phyloP scores from a whole-genome alignment of 2,329 filamentous ascomycete genomes.

The Calonectria pseudoturangicola region DNA sequence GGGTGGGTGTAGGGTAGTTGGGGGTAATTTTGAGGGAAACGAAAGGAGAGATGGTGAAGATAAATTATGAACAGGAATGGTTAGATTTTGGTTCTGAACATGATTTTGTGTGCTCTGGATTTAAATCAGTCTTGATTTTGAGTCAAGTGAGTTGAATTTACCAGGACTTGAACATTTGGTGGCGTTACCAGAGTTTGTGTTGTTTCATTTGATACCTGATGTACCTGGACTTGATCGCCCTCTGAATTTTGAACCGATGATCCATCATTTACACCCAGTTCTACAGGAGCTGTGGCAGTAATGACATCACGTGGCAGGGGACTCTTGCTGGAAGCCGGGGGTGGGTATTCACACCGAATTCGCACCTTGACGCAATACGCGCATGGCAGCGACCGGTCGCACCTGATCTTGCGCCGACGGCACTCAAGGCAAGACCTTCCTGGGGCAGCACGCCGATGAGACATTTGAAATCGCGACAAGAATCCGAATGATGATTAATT shows the following conservation, averaged over 20 bases:
- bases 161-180: not conserved
- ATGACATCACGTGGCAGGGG: not conserved
- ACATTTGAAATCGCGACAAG: conserved; percentile 17
- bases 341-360: conserved; percentile 40
- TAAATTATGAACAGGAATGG: not conserved
- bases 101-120: conserved; percentile 3
- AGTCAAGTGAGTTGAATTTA: not conserved
- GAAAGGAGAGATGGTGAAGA: not conserved
- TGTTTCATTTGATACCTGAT: rapidly evolving
- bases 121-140: not conserved
- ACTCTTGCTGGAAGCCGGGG: not conserved
- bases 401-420: conserved; percentile 46
- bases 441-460: conserved; percentile 32
- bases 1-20: conserved; percentile 24
- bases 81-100: not conserved
- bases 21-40: not conserved
- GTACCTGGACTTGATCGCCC: not conserved
- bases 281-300: no score
- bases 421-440: conserved; percentile 43
- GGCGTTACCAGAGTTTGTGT: rapidly evolving
- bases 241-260: not conserved
- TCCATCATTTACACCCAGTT: not conserved
- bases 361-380: conserved; percentile 40
- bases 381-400: conserved; percentile 41
- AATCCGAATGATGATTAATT: not conserved